Conservation (phyloP, 1,139 yeast genomes). For the Pichia terricola region DNA sequence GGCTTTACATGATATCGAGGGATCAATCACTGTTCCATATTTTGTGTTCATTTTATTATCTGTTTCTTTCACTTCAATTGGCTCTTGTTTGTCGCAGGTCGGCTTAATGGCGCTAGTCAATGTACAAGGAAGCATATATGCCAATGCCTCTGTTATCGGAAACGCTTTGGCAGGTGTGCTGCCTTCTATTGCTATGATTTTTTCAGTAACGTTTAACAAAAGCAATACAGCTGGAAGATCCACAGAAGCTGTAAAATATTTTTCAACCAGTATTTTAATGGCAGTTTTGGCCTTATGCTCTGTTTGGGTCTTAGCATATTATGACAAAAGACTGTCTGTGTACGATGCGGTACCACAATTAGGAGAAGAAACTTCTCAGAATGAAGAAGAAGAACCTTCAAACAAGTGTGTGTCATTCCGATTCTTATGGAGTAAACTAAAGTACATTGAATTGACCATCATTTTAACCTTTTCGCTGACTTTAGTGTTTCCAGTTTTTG, state of each 20-base stretch:
- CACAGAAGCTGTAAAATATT: conserved; percentile 38
- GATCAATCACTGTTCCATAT: conserved; percentile 25
- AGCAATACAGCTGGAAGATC: conserved; percentile 6
- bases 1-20: conserved; percentile 17
- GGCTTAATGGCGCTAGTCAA: conserved; percentile 86
- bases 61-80: conserved; percentile 51
- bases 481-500: conserved; percentile 82
- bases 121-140: conserved; percentile 65
- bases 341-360: too few relatives aligned
- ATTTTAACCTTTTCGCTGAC: conserved; percentile 71
- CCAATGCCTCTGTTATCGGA: conserved; percentile 89
- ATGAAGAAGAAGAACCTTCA: neutral
- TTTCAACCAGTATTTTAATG: conserved; percentile 59
- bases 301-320: conserved; percentile 27
- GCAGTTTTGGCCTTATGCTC: conserved; percentile 34
- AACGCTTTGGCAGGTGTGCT: conserved; percentile 90
- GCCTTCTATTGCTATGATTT: conserved; percentile 68
- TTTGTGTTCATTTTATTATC: conserved; percentile 44
- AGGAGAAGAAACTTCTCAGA: too few relatives aligned
- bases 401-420: conserved; percentile 21
- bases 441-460: conserved; percentile 57
- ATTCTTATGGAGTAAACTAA: conserved; percentile 48
- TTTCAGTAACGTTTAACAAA: conserved; percentile 33
- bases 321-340: conserved; percentile 10
- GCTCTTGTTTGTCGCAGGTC: conserved; percentile 73